Evolutionary conservation across 371 early-diverging fungal genomes (phyloP), one percentile per base, ranked within the genome.

Genomic region (Rhizomucor miehei): DNA sequence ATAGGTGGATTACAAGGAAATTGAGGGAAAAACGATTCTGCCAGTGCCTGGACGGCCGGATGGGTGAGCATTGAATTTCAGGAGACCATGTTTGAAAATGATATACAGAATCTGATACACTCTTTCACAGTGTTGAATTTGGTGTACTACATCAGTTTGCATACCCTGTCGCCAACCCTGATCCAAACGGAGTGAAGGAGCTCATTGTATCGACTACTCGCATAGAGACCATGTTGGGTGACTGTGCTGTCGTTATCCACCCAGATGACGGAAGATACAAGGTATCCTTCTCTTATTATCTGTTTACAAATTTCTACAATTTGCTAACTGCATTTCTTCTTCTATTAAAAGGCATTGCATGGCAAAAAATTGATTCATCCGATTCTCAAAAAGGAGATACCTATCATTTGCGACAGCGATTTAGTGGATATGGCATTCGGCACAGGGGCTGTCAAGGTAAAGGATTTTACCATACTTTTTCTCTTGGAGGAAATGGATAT

Each of bases 201-300:
- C 69, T 99, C 35, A 83, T 88, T 24, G 95, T 99, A 12, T 93
- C 93, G 8, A 99, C 99, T 12, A 99, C 99, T 2, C 91, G 99
- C 62, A 89, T 98, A 40, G 99, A 99, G 63, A 99, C 99, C 4
- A 98, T 99, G 89, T 81, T 99, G 12, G 99, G 99, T 46, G 99
- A 99, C 75, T 92, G 89, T 36, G 99, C 99, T 4, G 80, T 99
- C 23, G 98, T 98, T 44, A 87, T 97, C 39, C 91, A 98, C 69
- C 98, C 98, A 8, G 67, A 84, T 0, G 99, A 99, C 71, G 54
- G 59, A 19, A 80, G 99, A 58, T 98, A 96, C 69, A 82, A 71
- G 77, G 73, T 72, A 61, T 29, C 29, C 29, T 5, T 5, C 29
- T 3, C 29, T 29, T 5, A 29, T 29, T 3, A 29, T 29, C 29